phyloP scores from a whole-genome alignment of 768 basidiomycete genomes.

The Leccinum rimulosum region DNA sequence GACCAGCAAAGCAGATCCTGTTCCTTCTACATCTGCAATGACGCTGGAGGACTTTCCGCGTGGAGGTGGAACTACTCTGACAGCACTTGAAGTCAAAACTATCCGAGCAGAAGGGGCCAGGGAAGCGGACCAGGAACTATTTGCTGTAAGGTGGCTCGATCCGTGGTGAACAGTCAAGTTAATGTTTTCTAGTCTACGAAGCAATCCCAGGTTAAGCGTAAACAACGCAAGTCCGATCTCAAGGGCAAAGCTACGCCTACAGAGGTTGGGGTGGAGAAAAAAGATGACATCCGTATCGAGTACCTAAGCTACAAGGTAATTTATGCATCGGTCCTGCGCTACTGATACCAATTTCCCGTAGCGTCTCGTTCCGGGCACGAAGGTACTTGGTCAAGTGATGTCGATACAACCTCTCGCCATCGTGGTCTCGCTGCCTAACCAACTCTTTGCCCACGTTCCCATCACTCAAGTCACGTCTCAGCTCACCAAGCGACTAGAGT shows the following conservation, averaged over 20 bases:
- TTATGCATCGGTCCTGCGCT: neutral
- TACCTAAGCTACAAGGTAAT: conserved; percentile 90
- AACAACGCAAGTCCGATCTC: conserved; percentile 49
- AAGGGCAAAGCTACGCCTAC: conserved; percentile 25
- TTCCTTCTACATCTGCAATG: conserved; percentile 37
- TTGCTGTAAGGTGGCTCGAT: conserved; percentile 46
- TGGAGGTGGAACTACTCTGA: conserved; percentile 88
- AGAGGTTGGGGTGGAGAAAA: conserved; percentile 31
- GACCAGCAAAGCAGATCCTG: conserved; percentile 23
- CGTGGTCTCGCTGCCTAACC: conserved; percentile 92
- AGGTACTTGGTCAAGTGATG: conserved; percentile 83
- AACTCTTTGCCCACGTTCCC: conserved; percentile 90
- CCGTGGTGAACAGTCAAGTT: neutral
- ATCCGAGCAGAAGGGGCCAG: conserved; percentile 79
- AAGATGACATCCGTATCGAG: conserved; percentile 70
- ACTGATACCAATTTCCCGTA: conserved; percentile 30
- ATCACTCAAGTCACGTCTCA: conserved; percentile 88
- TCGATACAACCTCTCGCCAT: conserved; percentile 86
- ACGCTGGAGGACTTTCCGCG: conserved; percentile 84
- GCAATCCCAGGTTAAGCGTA: conserved; percentile 37
- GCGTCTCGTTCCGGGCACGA: conserved; percentile 82
- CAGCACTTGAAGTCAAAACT: conserved; percentile 85
- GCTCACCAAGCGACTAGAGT: conserved; percentile 70
- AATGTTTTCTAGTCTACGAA: conserved; percentile 39
- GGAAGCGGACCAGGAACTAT: conserved; percentile 81